phyloP scores from a whole-genome alignment of 73 alveolate genomes.

The Paramecium tetraurelia region DNA sequence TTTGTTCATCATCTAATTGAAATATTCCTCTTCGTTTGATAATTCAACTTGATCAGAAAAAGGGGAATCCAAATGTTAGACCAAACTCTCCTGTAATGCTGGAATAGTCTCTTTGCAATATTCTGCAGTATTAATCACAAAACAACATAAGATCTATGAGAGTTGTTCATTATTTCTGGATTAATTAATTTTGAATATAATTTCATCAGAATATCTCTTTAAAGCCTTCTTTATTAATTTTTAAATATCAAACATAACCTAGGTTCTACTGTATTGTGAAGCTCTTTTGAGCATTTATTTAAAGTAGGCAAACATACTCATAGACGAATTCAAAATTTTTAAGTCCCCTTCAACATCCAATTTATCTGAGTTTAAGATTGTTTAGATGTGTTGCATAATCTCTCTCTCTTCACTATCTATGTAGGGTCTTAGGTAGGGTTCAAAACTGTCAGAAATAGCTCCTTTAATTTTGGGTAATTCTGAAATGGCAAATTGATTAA shows the following conservation, averaged over 20 bases:
- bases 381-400: neutral
- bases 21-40: slow-evolving; percentile 43
- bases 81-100: slow-evolving; percentile 41
- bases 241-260: slow-evolving; percentile 55
- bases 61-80: slow-evolving; percentile 28
- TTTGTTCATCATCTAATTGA: slow-evolving; percentile 36
- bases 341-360: slow-evolving; percentile 30
- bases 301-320: slow-evolving; percentile 18
- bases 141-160: neutral
- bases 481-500: neutral
- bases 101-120: slow-evolving; percentile 57
- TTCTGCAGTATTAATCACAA: slow-evolving; percentile 54
- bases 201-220: neutral
- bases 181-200: neutral
- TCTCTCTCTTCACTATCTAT: slow-evolving; percentile 50
- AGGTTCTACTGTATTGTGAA: slow-evolving; percentile 24
- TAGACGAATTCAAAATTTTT: slow-evolving; percentile 44
- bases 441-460: slow-evolving; percentile 52
- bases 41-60: slow-evolving; percentile 46
- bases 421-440: slow-evolving; percentile 57
- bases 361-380: neutral
- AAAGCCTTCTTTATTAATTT: neutral
- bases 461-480: slow-evolving; percentile 55
- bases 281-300: slow-evolving; percentile 26
- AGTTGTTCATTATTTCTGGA: slow-evolving; percentile 36